Base-by-base conservation (phyloP, 768 basidiomycete genomes). In the Butyriboletus loyo region DNA sequence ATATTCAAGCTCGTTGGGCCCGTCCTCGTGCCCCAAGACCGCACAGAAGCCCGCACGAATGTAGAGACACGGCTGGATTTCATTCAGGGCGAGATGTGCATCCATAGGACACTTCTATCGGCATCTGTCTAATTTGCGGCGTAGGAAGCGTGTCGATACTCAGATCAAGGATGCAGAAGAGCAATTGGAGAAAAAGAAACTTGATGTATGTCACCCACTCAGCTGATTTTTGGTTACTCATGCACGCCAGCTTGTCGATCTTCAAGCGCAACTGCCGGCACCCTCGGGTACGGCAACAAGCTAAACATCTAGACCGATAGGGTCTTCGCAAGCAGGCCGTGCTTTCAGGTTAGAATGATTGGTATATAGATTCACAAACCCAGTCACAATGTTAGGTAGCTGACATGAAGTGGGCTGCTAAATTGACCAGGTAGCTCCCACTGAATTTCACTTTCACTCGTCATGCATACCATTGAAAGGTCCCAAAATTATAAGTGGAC, bases 1-100 rank as follows among this genome's bases (percentile, higher is more conserved):
- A 82, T 98, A 7, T 98, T 85, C 77, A 98, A 98, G 74, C 81
- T 90, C 28, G 80, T 96, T 35, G 96, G 96, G 1, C 92, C 93
- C 1, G 87, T 95, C 7, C 80, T 98, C 25, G 85, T 98, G 9
- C 82, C 87, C 61, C 95, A 98, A 71, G 94, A 97, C 59, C 85
- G 87, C 63, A 71, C 71, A 7, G 96, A 97, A 59, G 96, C 94
- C 30, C 89, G 88, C 67, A 75, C 72, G 57, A 97, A 92, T 63
- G 90, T 98, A 22, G 84, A 92, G 60, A 96, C 89, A 43, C 85
- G 96, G 9, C 72, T 98, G 31, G 89, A 90, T 52, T 95, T 92
- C 72, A 98, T 98, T 63, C 77, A 73, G 39, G 73, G 84, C 50
- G 94, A 98, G 71, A 92, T 95, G 95, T 96, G 50, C 52, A 86